phyloP scores from a whole-genome alignment of 2,329 filamentous ascomycete genomes.

The Macrophomina pseudophaseolina region DNA sequence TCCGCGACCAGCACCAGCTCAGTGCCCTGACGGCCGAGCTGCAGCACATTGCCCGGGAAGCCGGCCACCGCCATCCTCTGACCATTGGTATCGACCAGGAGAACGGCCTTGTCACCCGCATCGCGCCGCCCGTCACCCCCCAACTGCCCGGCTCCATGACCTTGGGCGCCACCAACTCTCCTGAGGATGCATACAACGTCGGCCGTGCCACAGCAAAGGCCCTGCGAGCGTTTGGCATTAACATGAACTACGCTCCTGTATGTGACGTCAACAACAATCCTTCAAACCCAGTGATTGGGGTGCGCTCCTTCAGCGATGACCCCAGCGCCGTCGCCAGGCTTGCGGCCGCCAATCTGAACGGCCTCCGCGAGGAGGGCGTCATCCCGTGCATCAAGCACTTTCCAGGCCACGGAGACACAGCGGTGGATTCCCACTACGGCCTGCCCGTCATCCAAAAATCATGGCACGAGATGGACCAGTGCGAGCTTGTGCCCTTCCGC shows the following conservation, averaged over 20 bases:
- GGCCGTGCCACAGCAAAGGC: not conserved
- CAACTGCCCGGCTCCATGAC: constrained; percentile 23
- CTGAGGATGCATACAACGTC: not conserved
- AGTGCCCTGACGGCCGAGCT: constrained; percentile 2
- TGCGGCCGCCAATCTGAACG: constrained; percentile 3
- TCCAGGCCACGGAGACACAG: constrained; percentile 24
- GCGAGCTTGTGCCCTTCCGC: constrained; percentile 17
- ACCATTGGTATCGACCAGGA: constrained; percentile 26
- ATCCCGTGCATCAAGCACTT: constrained; percentile 26
- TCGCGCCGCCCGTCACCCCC: constrained; percentile 13
- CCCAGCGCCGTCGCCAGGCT: not conserved
- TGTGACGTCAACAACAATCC: constrained; percentile 27
- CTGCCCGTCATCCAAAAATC: constrained; percentile 18
- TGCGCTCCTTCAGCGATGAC: constrained; percentile 25
- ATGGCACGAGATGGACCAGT: constrained; percentile 20
- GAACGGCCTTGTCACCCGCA: constrained; percentile 25
- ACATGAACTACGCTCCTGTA: constrained; percentile 25
- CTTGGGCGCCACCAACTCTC: constrained; percentile 2
- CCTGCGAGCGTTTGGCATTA: constrained; percentile 17
- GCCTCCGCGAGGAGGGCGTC: constrained; percentile 15
- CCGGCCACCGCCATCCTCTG: constrained; percentile 15
- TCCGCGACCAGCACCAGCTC: constrained; percentile 14
- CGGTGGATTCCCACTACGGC: constrained; percentile 22
- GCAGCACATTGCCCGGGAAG: constrained; percentile 11
- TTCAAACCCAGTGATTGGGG: constrained; percentile 21